A percentile compares a stretch with the other conserved stretches of the same genome.
These are phyloP conservation scores for Evernia prunastri DNA, from an alignment of 495 filamentous ascomycete genomes.

Conservation along the genomic window DNA sequence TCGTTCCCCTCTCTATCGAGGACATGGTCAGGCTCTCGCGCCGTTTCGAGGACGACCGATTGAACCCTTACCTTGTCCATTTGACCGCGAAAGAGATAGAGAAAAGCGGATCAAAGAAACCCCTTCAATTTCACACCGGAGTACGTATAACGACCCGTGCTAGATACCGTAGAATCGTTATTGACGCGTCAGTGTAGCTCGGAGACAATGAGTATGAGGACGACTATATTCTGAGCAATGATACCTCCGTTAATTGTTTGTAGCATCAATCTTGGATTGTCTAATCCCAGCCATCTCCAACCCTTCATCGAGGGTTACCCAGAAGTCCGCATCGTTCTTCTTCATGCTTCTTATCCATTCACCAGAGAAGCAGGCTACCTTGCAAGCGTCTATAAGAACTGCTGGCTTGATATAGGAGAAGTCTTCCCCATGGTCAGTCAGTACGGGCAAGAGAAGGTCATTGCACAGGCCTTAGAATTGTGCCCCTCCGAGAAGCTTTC, in stretches of 20 bases:
- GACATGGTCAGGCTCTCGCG: conserved; percentile 22
- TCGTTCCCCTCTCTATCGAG: conserved; percentile 30
- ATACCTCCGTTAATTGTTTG: background rate
- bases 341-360: conserved; percentile 82
- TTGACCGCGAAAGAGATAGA: conserved; percentile 45
- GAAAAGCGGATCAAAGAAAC: conserved; percentile 46
- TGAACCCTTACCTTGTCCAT: conserved; percentile 64
- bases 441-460: conserved; percentile 66
- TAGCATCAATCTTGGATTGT: conserved; percentile 53
- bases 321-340: conserved; percentile 65
- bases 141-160: background rate
- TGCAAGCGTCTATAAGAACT: conserved; percentile 71
- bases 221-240: background rate
- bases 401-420: conserved; percentile 80
- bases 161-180: background rate
- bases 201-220: conserved; percentile 61
- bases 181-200: conserved; percentile 30
- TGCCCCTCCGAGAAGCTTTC: conserved; percentile 70
- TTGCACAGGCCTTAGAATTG: conserved; percentile 70
- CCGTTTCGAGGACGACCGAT: conserved; percentile 53
- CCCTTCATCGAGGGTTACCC: conserved; percentile 63
- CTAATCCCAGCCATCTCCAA: conserved; percentile 75
- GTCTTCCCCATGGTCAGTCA: conserved; percentile 78
- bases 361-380: conserved; percentile 79
- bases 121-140: conserved; percentile 82